A percentile compares a stretch with the other conserved stretches of the same genome.
Evolutionary conservation across 1,284 basidiomycete species (phyloP).

Genomic region (Moesziomyces sp.): DNA sequence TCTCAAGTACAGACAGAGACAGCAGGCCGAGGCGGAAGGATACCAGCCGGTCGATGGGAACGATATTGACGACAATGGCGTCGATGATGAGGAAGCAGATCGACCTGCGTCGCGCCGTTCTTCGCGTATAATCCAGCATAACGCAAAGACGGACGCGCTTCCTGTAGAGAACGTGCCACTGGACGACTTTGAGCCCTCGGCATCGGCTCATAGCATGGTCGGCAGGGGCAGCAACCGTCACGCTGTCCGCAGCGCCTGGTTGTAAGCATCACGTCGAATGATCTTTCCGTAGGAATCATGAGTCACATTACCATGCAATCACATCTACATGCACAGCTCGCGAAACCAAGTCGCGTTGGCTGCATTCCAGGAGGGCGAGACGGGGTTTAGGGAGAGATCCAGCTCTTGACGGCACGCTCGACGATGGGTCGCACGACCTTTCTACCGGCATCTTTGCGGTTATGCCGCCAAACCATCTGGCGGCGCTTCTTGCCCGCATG

Average conservation of each 20-base stretch:
- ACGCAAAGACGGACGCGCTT: constrained; percentile 8
- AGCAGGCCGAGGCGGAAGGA: constrained; percentile 23
- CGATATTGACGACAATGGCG: constrained; percentile 10
- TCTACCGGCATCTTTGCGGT: constrained; percentile 35
- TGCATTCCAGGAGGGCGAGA: too few species aligned
- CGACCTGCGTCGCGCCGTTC: constrained; percentile 18
- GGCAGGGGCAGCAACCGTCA: neutral
- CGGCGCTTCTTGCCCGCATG: constrained; percentile 2
- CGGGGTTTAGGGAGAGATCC: constrained; percentile 23
- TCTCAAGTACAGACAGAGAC: constrained; percentile 27
- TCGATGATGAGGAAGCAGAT: constrained; percentile 35
- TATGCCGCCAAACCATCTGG: constrained; percentile 55
- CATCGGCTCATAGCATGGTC: neutral
- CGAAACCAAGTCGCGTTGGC: neutral
- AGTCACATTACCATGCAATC: neutral
- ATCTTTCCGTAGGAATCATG: neutral
- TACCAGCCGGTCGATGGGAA: constrained; percentile 13
- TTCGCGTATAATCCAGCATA: constrained; percentile 8
- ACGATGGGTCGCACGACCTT: constrained; percentile 60
- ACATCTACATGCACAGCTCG: neutral
- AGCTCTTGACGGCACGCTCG: constrained; percentile 52
- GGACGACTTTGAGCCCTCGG: neutral
- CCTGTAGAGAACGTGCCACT: constrained; percentile 18
- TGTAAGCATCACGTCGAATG: neutral
- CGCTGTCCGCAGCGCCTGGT: neutral